phyloP scores from a whole-genome alignment of 164 flowering plant species.

The Santalum album region DNA sequence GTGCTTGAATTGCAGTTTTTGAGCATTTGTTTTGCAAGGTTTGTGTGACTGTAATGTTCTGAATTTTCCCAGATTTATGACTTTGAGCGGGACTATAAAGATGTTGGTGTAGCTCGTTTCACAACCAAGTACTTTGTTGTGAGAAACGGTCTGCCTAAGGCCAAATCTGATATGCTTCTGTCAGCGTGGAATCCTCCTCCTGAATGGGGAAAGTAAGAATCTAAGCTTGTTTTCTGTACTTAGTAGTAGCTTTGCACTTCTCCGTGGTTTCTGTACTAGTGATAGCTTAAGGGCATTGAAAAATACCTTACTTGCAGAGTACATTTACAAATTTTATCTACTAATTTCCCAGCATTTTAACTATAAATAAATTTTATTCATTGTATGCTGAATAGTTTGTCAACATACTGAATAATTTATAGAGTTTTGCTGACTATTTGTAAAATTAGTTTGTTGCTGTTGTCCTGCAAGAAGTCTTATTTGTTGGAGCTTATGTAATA shows the following conservation, averaged over 20 bases:
- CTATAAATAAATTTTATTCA: too few species aligned
- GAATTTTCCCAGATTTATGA: conserved; percentile 61
- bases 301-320: not conserved
- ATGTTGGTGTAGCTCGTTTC: conserved; percentile 85
- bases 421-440: too few species aligned
- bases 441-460: too few species aligned
- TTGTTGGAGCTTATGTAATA: too few species aligned
- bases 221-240: not conserved
- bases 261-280: not conserved
- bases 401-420: too few species aligned
- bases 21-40: not conserved
- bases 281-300: not conserved
- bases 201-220: conserved; percentile 97
- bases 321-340: too few species aligned
- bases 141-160: conserved; percentile 85
- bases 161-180: conserved; percentile 84
- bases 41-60: not conserved
- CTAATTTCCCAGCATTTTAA: too few species aligned
- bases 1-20: too few species aligned
- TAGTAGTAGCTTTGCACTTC: too few species aligned
- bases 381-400: too few species aligned
- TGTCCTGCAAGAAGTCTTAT: too few species aligned
- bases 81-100: conserved; percentile 97
- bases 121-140: conserved; percentile 84
- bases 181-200: conserved; percentile 97